Base-by-base conservation (phyloP, 2,329 filamentous ascomycete species). In the Dactylellina drechsleri region DNA sequence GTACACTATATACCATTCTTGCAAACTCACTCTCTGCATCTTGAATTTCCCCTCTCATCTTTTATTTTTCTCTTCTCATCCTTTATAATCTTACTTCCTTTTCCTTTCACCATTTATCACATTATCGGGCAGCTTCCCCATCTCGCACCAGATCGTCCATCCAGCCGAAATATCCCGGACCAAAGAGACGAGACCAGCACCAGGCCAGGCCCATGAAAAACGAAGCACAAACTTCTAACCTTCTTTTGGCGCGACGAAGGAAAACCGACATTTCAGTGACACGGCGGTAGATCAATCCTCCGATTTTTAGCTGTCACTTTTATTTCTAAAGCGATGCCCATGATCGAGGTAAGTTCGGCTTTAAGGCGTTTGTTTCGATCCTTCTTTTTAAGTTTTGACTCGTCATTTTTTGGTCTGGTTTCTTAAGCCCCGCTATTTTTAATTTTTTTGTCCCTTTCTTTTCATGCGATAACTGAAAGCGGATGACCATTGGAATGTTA, bases 331-430 rank as follows among this genome's bases (percentile, higher is more conserved):
- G 40, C 60, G 43, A 74, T 74, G 70, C 70, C 70, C 50, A 74
- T 74, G 70, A 74, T 74, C 31, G 70, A 74, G 70, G 70, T 74
- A 50, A 57, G 70, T 20, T 50, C 31, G 31, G 18, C n/a, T 15
- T 18, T 12, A 43, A 52, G 47, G 5, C 20, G n/a, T 52, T 52
- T 52, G n/a, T 60, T 60, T 20, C 49, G 15, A 18, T n/a, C 53
- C n/a, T 26, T 26, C 28, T 36, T 52, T 53, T 23, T n/a, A n/a
- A 26, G n/a, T 53, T 53, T 23, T 12, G 26, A 53, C 31, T 23
- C n/a, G 3, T 54, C 7, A 7, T 53, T 53, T 13, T 43, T 8
- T 16, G 13, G 13, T 61, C 54, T 60, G 15, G 45, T n/a, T 5
- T 28, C 45, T 40, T 40, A 15, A 3, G 57, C 57, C 66, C 66